Percentiles rank a stretch among this genome's conserved stretches.
These are phyloP conservation scores for Astrothelium macrocarpum DNA, from an alignment of 495 filamentous ascomycete genomes.

Conservation along the genomic window DNA sequence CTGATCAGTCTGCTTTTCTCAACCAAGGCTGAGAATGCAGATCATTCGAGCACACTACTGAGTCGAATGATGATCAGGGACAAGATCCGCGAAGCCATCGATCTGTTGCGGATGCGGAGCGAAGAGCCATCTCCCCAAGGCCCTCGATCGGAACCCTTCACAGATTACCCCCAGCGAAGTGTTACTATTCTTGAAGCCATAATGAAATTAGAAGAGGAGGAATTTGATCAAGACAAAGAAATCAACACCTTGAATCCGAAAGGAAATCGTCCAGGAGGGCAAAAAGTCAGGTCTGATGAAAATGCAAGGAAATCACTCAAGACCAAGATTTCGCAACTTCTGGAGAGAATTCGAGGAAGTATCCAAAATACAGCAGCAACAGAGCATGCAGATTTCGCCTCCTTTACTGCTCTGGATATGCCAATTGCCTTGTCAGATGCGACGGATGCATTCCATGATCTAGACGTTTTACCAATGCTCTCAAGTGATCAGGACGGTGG, in stretches of 20 bases:
- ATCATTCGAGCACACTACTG: slow-evolving; percentile 12
- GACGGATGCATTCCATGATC: background rate
- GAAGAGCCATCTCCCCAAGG: background rate
- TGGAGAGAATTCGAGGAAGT: background rate
- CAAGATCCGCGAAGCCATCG: slow-evolving; percentile 25
- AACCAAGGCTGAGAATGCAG: slow-evolving; percentile 5
- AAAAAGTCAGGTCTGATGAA: background rate
- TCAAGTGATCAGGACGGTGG: background rate
- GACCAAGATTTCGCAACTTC: background rate
- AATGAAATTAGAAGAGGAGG: slow-evolving; percentile 21
- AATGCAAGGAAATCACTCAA: background rate
- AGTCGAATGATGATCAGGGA: slow-evolving; percentile 24
- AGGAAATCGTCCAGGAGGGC: background rate
- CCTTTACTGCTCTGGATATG: background rate
- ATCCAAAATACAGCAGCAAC: background rate
- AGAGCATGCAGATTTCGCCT: background rate
- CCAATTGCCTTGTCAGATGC: background rate
- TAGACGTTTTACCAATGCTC: background rate
- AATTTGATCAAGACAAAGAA: background rate
- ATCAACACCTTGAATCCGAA: background rate
- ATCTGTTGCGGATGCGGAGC: slow-evolving; percentile 14
- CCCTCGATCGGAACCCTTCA: background rate
- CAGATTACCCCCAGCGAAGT: slow-evolving; percentile 10
- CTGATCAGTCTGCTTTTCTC: slow-evolving; percentile 20
- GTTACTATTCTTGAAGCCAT: slow-evolving; percentile 20